Evolutionary conservation across 2,329 filamentous ascomycete genomes (phyloP), one percentile per base, ranked within the genome.

Genomic region (Apiospora phragmitis): DNA sequence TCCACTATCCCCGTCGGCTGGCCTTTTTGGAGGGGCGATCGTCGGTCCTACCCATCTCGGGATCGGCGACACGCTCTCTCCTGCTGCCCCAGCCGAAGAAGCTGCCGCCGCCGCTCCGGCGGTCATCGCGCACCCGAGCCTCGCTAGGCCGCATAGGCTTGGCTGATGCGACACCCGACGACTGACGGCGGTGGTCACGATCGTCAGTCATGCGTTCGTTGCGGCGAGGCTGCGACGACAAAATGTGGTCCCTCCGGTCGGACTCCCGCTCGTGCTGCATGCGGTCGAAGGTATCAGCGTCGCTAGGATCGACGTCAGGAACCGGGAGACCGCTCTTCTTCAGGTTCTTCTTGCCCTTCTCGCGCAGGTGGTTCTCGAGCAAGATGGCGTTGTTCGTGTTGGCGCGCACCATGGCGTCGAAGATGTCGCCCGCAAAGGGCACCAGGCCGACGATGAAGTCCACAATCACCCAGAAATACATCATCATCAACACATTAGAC

Each of bases 391-490:
- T 96, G 76, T 90, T 90, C 26, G 91, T 93, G 77, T 95, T 96
- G 78, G 91, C 91, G 72, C 92, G 91, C 82, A 92, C 92, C 3
- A 89, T 80, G 7, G 92, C 92, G 77, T 96, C 93, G 49, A 86
- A 88, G 2, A 95, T 71, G 76, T 95, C 93, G n/a, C 93, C 93
- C 0, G 94, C 73, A 72, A 95, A 89, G 0, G 93, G 93, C 0
- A 95, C 84, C 3, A 96, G 82, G 7, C 93, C 94, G 43, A 95
- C 84, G 47, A 87, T 79, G 75, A 96, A 93, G 78, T 97, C 93
- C 51, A 95, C 71, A 4, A 87, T 76, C 70, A 98, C 89, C 81
- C 97, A 97, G 77, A 94, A 81, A 73, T 94, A 80, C 96, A 99
- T 98, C 77, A 87, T 87, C 38, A 87, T 80, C 70, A 88, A 85